These are phyloP conservation scores for Maudiozyma bulderi DNA, from an alignment of 805 yeast genomes.

Conservation along the genomic window DNA sequence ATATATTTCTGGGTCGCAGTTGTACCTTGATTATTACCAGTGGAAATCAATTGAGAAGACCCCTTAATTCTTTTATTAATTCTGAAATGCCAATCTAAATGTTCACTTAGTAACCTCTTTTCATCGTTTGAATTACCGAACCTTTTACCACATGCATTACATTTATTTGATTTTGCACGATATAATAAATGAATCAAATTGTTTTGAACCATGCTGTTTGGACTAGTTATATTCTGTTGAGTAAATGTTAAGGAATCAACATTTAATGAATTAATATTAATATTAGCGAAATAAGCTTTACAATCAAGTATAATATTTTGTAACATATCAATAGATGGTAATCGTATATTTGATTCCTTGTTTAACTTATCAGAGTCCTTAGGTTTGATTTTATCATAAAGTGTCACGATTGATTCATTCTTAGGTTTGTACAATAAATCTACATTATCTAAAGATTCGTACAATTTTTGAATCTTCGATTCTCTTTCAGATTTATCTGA, in stretches of 20 bases:
- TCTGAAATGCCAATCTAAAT: conserved; percentile 94
- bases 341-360: conserved; percentile 2
- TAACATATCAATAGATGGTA: conserved; percentile 19
- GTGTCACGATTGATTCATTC: conserved; percentile 22
- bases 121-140: conserved; percentile 57
- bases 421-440: conserved; percentile 20
- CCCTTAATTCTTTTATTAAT: conserved; percentile 68
- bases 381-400: conserved; percentile 15
- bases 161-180: conserved; percentile 56
- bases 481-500: conserved; percentile 13
- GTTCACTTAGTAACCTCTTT: conserved; percentile 44
- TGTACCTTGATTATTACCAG: conserved; percentile 4
- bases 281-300: conserved; percentile 25
- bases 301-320: conserved; percentile 22
- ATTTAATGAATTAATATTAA: conserved; percentile 22
- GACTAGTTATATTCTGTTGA: conserved; percentile 26
- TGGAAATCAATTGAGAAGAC: conserved; percentile 12
- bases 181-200: conserved; percentile 24
- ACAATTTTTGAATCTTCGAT: conserved; percentile 13
- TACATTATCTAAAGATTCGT: conserved; percentile 15
- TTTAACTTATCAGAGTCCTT: conserved; percentile 1
- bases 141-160: conserved; percentile 84
- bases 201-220: conserved; percentile 22
- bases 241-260: conserved; percentile 24
- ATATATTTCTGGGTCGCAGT: conserved; percentile 30